phyloP scores from a whole-genome alignment of 306 rosid genomes.

The Benincasa hispida region DNA sequence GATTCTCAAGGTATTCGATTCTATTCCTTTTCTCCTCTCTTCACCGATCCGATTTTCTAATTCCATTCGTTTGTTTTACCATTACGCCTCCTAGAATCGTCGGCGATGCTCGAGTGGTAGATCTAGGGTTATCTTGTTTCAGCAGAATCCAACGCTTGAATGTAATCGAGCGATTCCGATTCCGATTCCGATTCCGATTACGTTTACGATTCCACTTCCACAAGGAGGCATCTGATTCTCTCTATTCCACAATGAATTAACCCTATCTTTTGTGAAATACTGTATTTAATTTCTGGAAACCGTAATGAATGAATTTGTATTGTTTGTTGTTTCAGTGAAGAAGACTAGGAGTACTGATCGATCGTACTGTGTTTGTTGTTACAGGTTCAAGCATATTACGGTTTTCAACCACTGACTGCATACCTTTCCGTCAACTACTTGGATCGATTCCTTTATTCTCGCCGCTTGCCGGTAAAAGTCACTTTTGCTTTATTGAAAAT shows the following conservation, averaged over 20 bases:
- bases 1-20: slow-evolving; percentile 74
- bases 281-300: not conserved
- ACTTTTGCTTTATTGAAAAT: not conserved
- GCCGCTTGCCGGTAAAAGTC: slow-evolving; percentile 63
- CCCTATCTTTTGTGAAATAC: not conserved
- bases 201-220: no score
- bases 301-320: not conserved
- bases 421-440: slow-evolving; percentile 88
- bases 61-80: not conserved
- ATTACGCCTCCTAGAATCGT: not conserved
- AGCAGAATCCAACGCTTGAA: not conserved
- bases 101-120: not conserved
- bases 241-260: not conserved
- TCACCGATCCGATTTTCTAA: not conserved
- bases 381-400: slow-evolving; percentile 62
- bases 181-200: not conserved
- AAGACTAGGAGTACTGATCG: not conserved
- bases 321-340: not conserved
- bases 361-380: slow-evolving; percentile 3
- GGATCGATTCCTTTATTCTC: slow-evolving; percentile 81
- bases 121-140: not conserved
- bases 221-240: not conserved
- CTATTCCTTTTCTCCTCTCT: not conserved
- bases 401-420: slow-evolving; percentile 82
- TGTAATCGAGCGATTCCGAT: not conserved